These are phyloP conservation scores for Cutaneotrichosporon dermatis DNA, from an alignment of 1,284 basidiomycete species.

Conservation along the genomic window DNA sequence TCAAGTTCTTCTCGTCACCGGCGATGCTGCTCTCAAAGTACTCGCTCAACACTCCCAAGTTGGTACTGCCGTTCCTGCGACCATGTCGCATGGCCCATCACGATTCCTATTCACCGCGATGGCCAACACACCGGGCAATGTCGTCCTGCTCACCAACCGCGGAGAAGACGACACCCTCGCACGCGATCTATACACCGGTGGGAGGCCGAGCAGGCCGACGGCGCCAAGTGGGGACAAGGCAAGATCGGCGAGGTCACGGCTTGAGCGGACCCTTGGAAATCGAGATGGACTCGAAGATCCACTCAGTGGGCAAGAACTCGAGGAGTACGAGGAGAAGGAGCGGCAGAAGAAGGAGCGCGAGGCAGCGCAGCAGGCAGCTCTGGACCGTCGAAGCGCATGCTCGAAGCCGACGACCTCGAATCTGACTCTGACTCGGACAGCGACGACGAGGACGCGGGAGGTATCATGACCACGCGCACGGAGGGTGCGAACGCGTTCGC, in stretches of 20 bases:
- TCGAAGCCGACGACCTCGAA: slow-evolving; percentile 71
- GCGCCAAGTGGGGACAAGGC: slow-evolving; percentile 70
- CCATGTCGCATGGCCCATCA: slow-evolving; percentile 88
- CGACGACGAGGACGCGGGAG: slow-evolving; percentile 64
- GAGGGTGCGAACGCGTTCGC: slow-evolving; percentile 37
- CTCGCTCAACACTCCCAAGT: slow-evolving; percentile 79
- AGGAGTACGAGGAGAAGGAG: slow-evolving; percentile 72
- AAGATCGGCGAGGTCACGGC: slow-evolving; percentile 77
- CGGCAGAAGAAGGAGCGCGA: slow-evolving; percentile 76
- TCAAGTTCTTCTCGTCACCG: slow-evolving; percentile 83
- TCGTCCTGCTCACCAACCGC: slow-evolving; percentile 72
- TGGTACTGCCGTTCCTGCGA: slow-evolving; percentile 87
- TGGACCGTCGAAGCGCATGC: slow-evolving; percentile 76
- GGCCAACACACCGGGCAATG: slow-evolving; percentile 72
- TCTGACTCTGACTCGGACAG: slow-evolving; percentile 61
- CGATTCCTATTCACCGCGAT: slow-evolving; percentile 79
- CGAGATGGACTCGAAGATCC: slow-evolving; percentile 86
- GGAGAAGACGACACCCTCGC: slow-evolving; percentile 76
- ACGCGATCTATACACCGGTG: slow-evolving; percentile 78
- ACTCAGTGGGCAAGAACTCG: slow-evolving; percentile 77
- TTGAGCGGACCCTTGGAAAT: slow-evolving; percentile 66
- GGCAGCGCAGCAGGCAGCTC: slow-evolving; percentile 77
- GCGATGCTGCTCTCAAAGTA: slow-evolving; percentile 74
- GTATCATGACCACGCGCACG: slow-evolving; percentile 53
- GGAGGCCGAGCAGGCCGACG: slow-evolving; percentile 60